Evolutionary conservation across 108 stramenopile species (phyloP), one percentile per base, ranked within the genome.

Genomic region (Chaetoceros muelleri): DNA sequence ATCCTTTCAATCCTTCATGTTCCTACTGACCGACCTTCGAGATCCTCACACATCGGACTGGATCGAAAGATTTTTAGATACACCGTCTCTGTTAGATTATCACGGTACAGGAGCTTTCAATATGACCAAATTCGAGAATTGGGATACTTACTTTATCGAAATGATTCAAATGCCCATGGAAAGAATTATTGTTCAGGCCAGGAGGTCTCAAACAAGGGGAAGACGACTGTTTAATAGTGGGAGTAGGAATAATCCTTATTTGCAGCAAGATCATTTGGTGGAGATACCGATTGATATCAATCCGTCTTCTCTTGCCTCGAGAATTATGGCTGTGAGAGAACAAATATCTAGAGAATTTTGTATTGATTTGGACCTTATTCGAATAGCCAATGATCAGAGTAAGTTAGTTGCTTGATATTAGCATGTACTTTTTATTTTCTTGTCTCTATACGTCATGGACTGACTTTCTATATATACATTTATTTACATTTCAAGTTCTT

Each of bases 1-100:
- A 27, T 52, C 75, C 28, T 67, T 86, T 30, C 88, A 90, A 58
- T 80, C 80, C 3, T 78, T 90, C 55, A 66, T 86, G 61, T 82
- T 82, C 49, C 53, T 85, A 3, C 58, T 81, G 21, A 69, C 67
- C 7, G 62, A 73, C 8, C 56, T 77, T 28, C 56, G 82, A 26
- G 88, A 90, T 67, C 75, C 73, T 24, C 79, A 90, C 29, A 90
- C 84, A 1, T 70, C 73, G 8, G 47, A 45, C 29, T 90, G 84
- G 83, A 55, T 90, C 17, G 84, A 90, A 50, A 66, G 75, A 23
- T 85, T 89, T 31, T 72, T 22, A 64, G 67, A 16, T 56, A 24
- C 17, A 54, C 24, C 54, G 2, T 34, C 20, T 61, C 48, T 85
- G 29, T 51, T 81, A 29, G 60, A 48, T 18, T 85, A 82, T 49